Evolutionary conservation across 2,329 filamentous ascomycete species (phyloP).

Genomic region (Venturia pyrina): DNA sequence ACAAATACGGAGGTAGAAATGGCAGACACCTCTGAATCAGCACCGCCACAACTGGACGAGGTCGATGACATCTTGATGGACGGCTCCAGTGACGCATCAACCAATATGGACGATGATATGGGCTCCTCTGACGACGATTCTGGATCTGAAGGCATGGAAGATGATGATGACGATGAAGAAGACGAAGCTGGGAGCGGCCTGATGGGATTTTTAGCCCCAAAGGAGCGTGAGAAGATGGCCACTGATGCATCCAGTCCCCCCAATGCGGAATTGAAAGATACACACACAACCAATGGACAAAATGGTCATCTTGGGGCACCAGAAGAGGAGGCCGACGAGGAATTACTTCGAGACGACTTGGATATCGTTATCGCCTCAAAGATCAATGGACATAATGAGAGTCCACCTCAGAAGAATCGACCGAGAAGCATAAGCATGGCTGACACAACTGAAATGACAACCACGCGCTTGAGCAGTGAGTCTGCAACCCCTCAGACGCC

Average conservation of each 20-base stretch:
- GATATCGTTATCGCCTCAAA: not conserved
- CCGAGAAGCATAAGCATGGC: not conserved
- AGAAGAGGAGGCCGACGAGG: conserved; percentile 25
- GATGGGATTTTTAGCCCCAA: conserved; percentile 35
- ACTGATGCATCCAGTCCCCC: conserved; percentile 2
- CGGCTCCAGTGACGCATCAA: conserved; percentile 28
- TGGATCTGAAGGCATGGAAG: conserved; percentile 14
- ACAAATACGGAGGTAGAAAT: not conserved
- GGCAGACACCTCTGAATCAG: not conserved
- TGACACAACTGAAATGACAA: not conserved
- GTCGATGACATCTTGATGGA: conserved; percentile 31
- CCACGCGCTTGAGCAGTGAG: not conserved
- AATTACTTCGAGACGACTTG: not conserved
- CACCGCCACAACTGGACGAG: conserved; percentile 25
- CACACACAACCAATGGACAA: conserved; percentile 15
- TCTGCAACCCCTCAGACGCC: conserved; percentile 9
- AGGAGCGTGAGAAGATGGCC: conserved; percentile 13
- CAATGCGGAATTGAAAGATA: not conserved
- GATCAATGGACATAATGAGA: not conserved
- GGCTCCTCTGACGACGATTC: conserved; percentile 25
- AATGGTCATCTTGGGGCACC: conserved; percentile 22
- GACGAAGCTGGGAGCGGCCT: conserved; percentile 35
- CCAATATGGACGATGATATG: conserved; percentile 22
- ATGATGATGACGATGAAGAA: conserved; percentile 31
- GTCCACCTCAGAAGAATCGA: not conserved